Percentiles rank a stretch among this genome's conserved stretches.
phyloP scores from a whole-genome alignment of 352 stramenopile species.

The Pythium sukuiense region DNA sequence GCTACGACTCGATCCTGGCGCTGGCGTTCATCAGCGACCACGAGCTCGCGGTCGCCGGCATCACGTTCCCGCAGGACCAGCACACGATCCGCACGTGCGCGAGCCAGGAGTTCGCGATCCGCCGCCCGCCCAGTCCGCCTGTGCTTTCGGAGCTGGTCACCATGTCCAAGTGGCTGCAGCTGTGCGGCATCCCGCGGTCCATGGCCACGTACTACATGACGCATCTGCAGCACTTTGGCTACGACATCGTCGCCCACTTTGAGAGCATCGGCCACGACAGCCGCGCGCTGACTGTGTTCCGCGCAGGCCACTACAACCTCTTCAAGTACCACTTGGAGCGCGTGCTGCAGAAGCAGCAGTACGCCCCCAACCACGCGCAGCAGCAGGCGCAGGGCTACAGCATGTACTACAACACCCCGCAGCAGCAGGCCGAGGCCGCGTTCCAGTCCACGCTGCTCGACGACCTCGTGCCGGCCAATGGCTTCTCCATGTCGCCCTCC shows the following conservation, averaged over 20 bases:
- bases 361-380: neutral
- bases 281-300: conserved; percentile 22
- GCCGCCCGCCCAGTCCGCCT: conserved; percentile 40
- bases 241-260: conserved; percentile 56
- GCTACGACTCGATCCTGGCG: conserved; percentile 59
- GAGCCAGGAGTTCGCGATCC: conserved; percentile 43
- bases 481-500: conserved; percentile 18
- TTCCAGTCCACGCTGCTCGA: conserved; percentile 29
- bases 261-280: conserved; percentile 36
- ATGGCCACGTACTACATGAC: conserved; percentile 58
- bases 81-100: conserved; percentile 48
- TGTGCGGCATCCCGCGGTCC: conserved; percentile 49
- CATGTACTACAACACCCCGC: conserved; percentile 20
- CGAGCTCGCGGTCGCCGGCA: conserved; percentile 48
- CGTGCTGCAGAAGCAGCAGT: conserved; percentile 20
- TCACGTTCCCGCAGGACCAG: conserved; percentile 41
- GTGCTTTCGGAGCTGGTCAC: conserved; percentile 39
- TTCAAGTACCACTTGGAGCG: conserved; percentile 30
- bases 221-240: conserved; percentile 54
- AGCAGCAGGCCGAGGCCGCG: conserved; percentile 4
- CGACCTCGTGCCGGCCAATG: conserved; percentile 19
- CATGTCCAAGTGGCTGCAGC: conserved; percentile 63
- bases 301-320: conserved; percentile 22
- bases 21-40: conserved; percentile 50
- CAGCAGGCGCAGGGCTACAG: conserved; percentile 4